Conservation (phyloP, 2,329 filamentous ascomycete species). For the Bimuria novae-zelandiae region DNA sequence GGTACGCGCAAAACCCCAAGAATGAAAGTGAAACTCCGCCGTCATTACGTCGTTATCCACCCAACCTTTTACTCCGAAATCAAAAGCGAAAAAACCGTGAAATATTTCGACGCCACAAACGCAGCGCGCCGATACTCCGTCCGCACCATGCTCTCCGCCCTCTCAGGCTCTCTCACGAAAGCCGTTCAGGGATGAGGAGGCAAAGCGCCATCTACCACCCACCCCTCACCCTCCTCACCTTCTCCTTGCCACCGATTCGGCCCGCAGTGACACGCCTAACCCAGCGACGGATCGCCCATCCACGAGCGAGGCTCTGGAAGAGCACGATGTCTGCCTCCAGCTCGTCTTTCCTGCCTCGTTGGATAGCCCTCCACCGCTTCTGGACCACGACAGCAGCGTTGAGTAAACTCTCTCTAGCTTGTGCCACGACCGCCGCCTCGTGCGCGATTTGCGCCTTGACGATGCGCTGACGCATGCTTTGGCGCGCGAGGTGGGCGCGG, state of each 20-base stretch:
- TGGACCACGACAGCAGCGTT: conserved; percentile 51
- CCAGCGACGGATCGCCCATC: conserved; percentile 45
- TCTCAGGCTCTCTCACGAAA: neutral
- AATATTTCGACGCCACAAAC: too few relatives aligned
- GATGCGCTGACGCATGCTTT: conserved; percentile 40
- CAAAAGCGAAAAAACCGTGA: too few relatives aligned
- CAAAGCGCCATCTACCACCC: conserved; percentile 37
- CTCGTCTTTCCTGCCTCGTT: conserved; percentile 40
- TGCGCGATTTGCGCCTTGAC: conserved; percentile 49
- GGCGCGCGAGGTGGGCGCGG: conserved; percentile 45
- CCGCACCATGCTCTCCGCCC: neutral
- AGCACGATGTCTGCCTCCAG: conserved; percentile 44
- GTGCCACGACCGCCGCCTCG: conserved; percentile 55
- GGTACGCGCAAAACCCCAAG: too few relatives aligned
- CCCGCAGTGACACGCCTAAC: conserved; percentile 32
- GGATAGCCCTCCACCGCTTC: conserved; percentile 48
- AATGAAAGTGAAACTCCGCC: too few relatives aligned
- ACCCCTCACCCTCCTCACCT: conserved; percentile 41
- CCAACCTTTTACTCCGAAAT: too few relatives aligned
- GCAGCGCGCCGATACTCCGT: neutral
- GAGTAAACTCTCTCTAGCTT: conserved; percentile 48
- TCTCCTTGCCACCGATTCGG: conserved; percentile 36
- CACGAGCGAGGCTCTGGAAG: conserved; percentile 52
- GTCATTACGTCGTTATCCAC: too few relatives aligned
- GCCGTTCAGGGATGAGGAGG: neutral